Conservation (phyloP, 305 asterid genomes). For the Fraxinus velutina region DNA sequence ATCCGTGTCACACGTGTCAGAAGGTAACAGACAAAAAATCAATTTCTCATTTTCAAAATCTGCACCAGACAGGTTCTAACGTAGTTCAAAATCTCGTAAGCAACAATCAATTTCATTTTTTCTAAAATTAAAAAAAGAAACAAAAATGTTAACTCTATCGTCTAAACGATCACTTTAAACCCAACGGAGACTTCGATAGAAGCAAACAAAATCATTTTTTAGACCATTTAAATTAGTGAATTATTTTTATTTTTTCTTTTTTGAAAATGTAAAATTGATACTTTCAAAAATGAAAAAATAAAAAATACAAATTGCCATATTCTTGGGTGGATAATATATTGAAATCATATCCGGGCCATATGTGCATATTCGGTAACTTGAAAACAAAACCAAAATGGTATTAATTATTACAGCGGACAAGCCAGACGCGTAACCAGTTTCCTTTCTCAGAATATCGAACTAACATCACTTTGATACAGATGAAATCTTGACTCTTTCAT, state of each 20-base stretch:
- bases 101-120: neutral
- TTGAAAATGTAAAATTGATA: neutral
- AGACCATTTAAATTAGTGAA: neutral
- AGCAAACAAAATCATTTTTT: neutral
- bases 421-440: constrained; percentile 8
- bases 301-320: neutral
- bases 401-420: neutral
- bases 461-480: constrained; percentile 26
- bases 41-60: too few relatives aligned
- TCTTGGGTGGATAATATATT: neutral
- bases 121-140: neutral
- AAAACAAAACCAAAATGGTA: neutral
- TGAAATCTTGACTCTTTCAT: neutral
- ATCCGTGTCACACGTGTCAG: too few relatives aligned
- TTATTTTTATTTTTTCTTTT: too few relatives aligned
- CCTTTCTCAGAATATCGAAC: constrained; percentile 19
- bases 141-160: neutral
- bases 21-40: too few relatives aligned
- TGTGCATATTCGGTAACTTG: neutral
- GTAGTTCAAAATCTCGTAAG: neutral
- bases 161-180: neutral
- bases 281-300: neutral
- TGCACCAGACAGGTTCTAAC: too few relatives aligned
- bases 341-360: neutral
- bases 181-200: neutral